phyloP scores from a whole-genome alignment of 768 basidiomycete species.

The Lactifluus echinatus region DNA sequence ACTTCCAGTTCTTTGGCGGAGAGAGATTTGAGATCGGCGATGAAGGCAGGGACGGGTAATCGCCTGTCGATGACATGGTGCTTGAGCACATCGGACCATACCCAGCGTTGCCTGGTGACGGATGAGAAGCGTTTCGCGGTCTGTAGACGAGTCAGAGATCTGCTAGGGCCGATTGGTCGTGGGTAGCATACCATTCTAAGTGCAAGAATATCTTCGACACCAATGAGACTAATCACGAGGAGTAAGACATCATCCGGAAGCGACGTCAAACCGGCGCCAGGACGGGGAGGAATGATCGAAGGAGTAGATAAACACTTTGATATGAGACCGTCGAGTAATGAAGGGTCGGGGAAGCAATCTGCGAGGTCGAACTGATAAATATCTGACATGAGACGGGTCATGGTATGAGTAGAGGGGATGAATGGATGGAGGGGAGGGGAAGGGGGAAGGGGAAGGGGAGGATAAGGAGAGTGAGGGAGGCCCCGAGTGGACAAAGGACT shows the following conservation, averaged over 20 bases:
- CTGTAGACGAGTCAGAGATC: conserved; percentile 19
- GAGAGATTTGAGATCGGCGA: conserved; percentile 24
- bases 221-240: conserved; percentile 27
- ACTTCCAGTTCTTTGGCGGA: conserved; percentile 29
- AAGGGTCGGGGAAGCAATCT: not conserved
- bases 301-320: not conserved
- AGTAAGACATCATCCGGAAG: conserved; percentile 31
- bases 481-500: not conserved
- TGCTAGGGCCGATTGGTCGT: not conserved
- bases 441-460: too few relatives aligned
- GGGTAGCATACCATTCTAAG: conserved; percentile 27
- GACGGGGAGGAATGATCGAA: conserved; percentile 7
- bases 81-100: conserved; percentile 30
- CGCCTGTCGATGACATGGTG: conserved; percentile 28
- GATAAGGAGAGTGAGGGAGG: not conserved
- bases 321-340: not conserved
- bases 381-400: conserved; percentile 4
- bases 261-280: conserved; percentile 17
- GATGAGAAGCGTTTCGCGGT: conserved; percentile 26
- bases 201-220: conserved; percentile 27
- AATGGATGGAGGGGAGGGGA: not conserved
- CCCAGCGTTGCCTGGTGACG: conserved; percentile 31
- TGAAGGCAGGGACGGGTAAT: conserved; percentile 28
- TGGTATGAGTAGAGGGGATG: not conserved
- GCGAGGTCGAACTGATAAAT: conserved; percentile 1